A percentile compares a stretch with the other conserved stretches of the same genome.
Conservation (phyloP, 2,329 filamentous ascomycete genomes). For the Trichoderma pleuroti region DNA sequence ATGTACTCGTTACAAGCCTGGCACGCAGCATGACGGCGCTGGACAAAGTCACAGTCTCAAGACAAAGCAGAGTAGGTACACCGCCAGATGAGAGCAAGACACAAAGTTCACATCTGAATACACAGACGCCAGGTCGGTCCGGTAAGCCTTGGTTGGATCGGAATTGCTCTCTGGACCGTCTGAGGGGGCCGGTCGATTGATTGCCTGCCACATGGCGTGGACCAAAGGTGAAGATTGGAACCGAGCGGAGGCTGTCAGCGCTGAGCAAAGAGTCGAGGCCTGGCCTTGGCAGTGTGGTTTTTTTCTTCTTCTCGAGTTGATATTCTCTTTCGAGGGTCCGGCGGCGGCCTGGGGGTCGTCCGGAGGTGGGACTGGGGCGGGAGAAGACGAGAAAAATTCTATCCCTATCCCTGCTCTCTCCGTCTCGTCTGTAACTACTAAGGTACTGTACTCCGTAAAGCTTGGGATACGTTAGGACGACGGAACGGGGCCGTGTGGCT, state of each 20-base stretch:
- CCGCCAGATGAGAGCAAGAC: conserved; percentile 11
- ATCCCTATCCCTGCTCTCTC: conserved; percentile 1
- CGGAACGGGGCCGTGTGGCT: conserved; percentile 14
- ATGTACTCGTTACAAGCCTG: background rate
- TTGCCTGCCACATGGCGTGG: conserved; percentile 8
- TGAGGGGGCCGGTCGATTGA: background rate
- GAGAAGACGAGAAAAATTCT: conserved; percentile 1
- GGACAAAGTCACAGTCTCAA: background rate
- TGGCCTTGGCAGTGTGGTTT: background rate
- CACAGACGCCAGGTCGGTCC: conserved; percentile 3
- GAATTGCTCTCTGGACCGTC: background rate
- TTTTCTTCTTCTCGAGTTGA: background rate
- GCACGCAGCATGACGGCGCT: background rate
- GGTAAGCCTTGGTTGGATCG: background rate
- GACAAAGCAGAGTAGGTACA: background rate
- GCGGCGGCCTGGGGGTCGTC: background rate
- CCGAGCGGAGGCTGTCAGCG: background rate
- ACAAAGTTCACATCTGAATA: conserved; percentile 5
- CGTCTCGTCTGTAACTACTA: background rate
- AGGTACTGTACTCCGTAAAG: too few species aligned
- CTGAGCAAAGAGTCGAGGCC: conserved; percentile 15
- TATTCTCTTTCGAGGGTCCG: background rate
- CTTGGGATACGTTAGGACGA: background rate
- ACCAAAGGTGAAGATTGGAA: background rate
- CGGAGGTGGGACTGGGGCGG: conserved; percentile 3